Evolutionary conservation across 441 rosid species (phyloP), one percentile per base, ranked within the genome.

Genomic region (Aleurites moluccanus): DNA sequence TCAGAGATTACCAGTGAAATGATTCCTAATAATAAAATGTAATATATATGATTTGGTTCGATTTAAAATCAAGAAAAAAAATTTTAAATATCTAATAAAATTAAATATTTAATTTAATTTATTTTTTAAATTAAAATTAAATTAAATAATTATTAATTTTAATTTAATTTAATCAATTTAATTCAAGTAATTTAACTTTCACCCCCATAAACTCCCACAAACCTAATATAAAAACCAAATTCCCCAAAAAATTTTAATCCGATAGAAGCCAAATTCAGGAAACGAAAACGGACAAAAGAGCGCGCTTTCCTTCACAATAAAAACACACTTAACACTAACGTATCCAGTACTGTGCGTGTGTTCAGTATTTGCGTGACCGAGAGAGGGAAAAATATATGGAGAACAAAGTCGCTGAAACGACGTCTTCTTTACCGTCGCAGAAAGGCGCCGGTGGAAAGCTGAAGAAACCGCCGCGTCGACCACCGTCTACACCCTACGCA

Each of bases 361-460:
- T 3, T 28, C 45, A 16, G n/a, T 9, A 52, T 15, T 30, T 23
- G 47, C 6, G 6, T 16, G 23, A 16, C 42, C 16, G 27, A 10
- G 21, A 7, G 16, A 20, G 13, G 6, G 9, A 23, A 1, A 25
- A 21, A 20, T 0, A 49, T 11, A 72, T 72, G 68, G 60, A 72
- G 16, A 40, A 66, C 28, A 74, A 45, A n/a, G 69, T 75, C 63
- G 72, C 64, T 50, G 69, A 73, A 72, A 81, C 89, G 83, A 15
- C 79, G 77, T 80, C 85, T 81, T 78, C 55, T 61, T 78, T 53
- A 45, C 50, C 74, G 10, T 47, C 63, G 20, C 73, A 78, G 23
- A 72, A 88, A 76, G 92, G 93, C 49, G 90, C 73, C 70, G 96
- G 96, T 14, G 94, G 98, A 1, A 92, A 93, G 82, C 75, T 84